Conservation (phyloP, 805 yeast species). For the Saccharomycopsis sp. region DNA sequence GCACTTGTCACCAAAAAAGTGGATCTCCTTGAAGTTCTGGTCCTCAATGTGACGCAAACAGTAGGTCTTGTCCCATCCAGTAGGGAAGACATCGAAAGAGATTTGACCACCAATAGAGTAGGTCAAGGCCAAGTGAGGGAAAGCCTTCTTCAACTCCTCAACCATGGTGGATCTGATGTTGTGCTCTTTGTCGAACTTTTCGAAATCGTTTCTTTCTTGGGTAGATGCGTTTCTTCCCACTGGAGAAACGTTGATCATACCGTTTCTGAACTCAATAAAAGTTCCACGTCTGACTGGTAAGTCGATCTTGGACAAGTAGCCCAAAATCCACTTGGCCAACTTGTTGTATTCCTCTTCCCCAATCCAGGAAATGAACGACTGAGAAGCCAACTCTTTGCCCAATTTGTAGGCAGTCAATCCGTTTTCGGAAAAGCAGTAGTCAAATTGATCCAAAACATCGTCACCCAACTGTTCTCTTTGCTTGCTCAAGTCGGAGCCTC, state of each 20-base stretch:
- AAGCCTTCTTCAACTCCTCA: conserved; percentile 71
- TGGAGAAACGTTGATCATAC: conserved; percentile 98
- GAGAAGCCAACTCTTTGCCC: conserved; percentile 84
- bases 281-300: conserved; percentile 98
- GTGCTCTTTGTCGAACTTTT: conserved; percentile 72
- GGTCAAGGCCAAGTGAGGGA: conserved; percentile 79
- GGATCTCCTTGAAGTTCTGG: conserved; percentile 82
- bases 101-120: conserved; percentile 99
- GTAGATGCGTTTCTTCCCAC: conserved; percentile 97
- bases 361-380: conserved; percentile 90
- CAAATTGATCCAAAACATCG: conserved; percentile 71
- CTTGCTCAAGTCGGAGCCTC: conserved; percentile 91
- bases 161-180: conserved; percentile 83
- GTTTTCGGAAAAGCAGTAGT: conserved; percentile 94
- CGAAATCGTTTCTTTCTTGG: conserved; percentile 88
- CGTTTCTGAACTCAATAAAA: conserved; percentile 97
- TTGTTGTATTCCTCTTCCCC: conserved; percentile 93
- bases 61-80: conserved; percentile 99
- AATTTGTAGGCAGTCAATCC: conserved; percentile 95
- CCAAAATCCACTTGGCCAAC: conserved; percentile 77
- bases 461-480: conserved; percentile 95
- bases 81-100: conserved; percentile 98
- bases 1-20: conserved; percentile 98
- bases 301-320: conserved; percentile 78
- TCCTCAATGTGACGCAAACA: conserved; percentile 85